phyloP scores from a whole-genome alignment of 1,139 yeast genomes.

The Lodderomyces pseudojiufengensis region DNA sequence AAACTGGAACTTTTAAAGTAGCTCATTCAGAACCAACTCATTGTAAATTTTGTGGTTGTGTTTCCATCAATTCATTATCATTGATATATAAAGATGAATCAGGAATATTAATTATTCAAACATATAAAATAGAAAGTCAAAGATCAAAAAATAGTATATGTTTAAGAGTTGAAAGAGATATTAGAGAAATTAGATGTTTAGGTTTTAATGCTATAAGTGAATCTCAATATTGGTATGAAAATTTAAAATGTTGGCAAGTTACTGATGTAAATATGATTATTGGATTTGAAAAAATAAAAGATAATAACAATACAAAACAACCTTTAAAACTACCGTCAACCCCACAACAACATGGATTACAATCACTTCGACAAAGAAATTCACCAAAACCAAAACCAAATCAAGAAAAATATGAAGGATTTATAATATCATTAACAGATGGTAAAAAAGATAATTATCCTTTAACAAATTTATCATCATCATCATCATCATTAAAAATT shows the following conservation, averaged over 20 bases:
- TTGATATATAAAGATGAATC: conserved; percentile 60
- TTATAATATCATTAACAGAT: conserved; percentile 60
- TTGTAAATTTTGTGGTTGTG: conserved; percentile 89
- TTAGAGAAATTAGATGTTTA: conserved; percentile 82
- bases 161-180: conserved; percentile 86
- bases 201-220: conserved; percentile 78
- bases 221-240: conserved; percentile 61
- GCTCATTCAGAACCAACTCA: conserved; percentile 84
- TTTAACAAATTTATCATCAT: conserved; percentile 44
- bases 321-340: background rate
- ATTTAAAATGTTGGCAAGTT: conserved; percentile 72
- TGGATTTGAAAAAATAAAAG: conserved; percentile 52
- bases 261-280: conserved; percentile 74
- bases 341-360: conserved; percentile 2
- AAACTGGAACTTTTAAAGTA: conserved; percentile 57
- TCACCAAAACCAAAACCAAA: background rate
- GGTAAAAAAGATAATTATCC: conserved; percentile 56
- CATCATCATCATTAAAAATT: conserved; percentile 2
- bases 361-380: conserved; percentile 4
- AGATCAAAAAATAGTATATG: conserved; percentile 79
- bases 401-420: conserved; percentile 62
- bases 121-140: conserved; percentile 62
- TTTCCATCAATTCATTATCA: conserved; percentile 68
- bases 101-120: conserved; percentile 62
- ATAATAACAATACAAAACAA: background rate